Evolutionary conservation across 2,329 filamentous ascomycete species (phyloP), one percentile per base, ranked within the genome.

Genomic region (Apiospora phragmitis): DNA sequence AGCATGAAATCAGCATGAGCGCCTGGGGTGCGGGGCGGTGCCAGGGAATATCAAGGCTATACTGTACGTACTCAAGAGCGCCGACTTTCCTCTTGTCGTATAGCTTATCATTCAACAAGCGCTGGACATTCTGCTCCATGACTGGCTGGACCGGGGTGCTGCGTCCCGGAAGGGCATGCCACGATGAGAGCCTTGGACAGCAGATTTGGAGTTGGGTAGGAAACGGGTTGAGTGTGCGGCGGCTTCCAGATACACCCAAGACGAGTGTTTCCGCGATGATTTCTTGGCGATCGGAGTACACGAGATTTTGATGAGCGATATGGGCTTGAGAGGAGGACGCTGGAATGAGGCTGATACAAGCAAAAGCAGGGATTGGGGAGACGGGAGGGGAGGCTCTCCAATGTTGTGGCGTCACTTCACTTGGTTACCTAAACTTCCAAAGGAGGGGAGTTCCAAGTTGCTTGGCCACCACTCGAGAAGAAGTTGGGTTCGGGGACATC

Each of bases 21-120:
- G 41, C 14, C 21, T 43, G 21, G 62, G 67, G 24, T 41, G 41
- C 41, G 16, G 11, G 62, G 12, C n/a, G 67, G 41, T 29, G 47
- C 65, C 18, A 49, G 65, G 35, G 49, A 66, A 51, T 42, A 47
- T 71, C 67, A 72, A 68, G 32, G 14, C 21, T 35, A 65, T 65
- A 85, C 21, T 35, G 62, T 65, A 85, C 92, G 78, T 91, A 97
- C 94, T 99, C 96, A 71, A 99, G 89, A 77, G 97, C 96, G 74
- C 96, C 96, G 79, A 94, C 92, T 83, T 99, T 99, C 80, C 97
- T 91, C 86, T 97, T 97, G 81, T 99, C 96, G 82, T 99, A 99
- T 80, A 98, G 92, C 89, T 98, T 99, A 85, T 99, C 96, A 81
- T 97, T 97, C 80, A 99, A 87, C 75, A 95, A 89, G 77, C 95